Evolutionary conservation across 2,329 filamentous ascomycete species (phyloP), one percentile per base, ranked within the genome.

Genomic region (Ascochyta viciae-villosae): DNA sequence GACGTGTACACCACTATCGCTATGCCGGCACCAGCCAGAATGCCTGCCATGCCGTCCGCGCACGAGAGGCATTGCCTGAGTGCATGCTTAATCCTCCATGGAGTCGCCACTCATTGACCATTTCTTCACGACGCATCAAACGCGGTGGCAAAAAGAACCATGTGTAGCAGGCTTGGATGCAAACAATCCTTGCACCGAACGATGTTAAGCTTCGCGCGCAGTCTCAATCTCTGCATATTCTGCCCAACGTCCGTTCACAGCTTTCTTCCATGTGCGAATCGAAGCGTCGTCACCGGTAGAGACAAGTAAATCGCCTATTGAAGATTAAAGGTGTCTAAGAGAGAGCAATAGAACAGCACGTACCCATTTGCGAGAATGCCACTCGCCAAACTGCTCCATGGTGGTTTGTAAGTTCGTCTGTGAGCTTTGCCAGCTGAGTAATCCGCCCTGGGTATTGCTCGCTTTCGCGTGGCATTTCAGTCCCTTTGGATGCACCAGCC

Each of bases 221-320:
- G 74, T 76, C 56, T 81, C 78, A 34, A 82, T 78, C 64, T 82
- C 78, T 12, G 79, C 76, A 52, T 80, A 81, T 62, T 81, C 79
- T 6, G 77, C 65, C 80, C 80, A 82, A 50, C 77, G 75, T 31
- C 77, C 78, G 42, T 80, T 78, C 46, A 78, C 69, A 8, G 77
- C 76, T 69, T 78, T 81, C 71, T 81, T 82, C 80, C 80, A 83
- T 15, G 80, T 76, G 39, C 78, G 74, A 26, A 81, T 76, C 6
- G 75, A 85, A 10, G 89, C 90, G 72, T 93, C 89, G 61, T 94
- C 90, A 3, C 90, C 90, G 1, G 89, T 90, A 37, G 87, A 89
- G 1, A 90, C 87, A 7, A 94, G 78, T 12, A 93, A 83, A 73
- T 91, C 89, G 4, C 89, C 89, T 19, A 19, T 19, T 78, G 86